Percentiles rank a stretch among this genome's conserved stretches.
These are phyloP conservation scores for Guillardia theta DNA, from an alignment of 78 protist species.

Conservation along the genomic window DNA sequence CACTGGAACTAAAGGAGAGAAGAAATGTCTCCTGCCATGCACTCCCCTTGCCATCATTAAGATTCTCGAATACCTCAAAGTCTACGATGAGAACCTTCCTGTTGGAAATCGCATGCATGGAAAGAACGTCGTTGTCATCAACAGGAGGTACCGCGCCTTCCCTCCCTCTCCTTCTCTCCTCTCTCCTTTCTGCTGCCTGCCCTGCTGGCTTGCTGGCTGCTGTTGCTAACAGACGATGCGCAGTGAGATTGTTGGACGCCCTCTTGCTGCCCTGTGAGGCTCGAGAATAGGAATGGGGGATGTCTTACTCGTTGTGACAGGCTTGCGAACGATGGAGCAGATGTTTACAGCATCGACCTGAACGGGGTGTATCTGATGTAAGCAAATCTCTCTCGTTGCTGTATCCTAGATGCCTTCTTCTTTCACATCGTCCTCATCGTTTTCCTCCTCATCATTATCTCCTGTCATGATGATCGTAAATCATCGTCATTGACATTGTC, in stretches of 20 bases:
- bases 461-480: too few species aligned
- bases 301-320: constrained; percentile 52
- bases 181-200: background rate
- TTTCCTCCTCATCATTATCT: too few species aligned
- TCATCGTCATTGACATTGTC: too few species aligned
- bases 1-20: background rate
- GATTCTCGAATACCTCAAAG: constrained; percentile 60
- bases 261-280: constrained; percentile 31
- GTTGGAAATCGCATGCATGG: constrained; percentile 45
- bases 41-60: constrained; percentile 75
- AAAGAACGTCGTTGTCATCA: constrained; percentile 38
- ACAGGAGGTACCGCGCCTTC: background rate
- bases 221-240: too few species aligned
- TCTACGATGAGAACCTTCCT: constrained; percentile 6
- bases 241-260: background rate
- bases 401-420: too few species aligned
- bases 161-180: background rate
- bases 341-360: constrained; percentile 55
- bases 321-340: constrained; percentile 59
- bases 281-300: too few species aligned
- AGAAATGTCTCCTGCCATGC: constrained; percentile 73
- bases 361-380: constrained; percentile 28
- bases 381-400: too few species aligned
- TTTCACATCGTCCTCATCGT: too few species aligned
- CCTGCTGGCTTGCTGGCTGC: background rate